A percentile compares a stretch with the other conserved stretches of the same genome.
phyloP scores from a whole-genome alignment of 805 yeast genomes.

The Ogataea populi-albae region DNA sequence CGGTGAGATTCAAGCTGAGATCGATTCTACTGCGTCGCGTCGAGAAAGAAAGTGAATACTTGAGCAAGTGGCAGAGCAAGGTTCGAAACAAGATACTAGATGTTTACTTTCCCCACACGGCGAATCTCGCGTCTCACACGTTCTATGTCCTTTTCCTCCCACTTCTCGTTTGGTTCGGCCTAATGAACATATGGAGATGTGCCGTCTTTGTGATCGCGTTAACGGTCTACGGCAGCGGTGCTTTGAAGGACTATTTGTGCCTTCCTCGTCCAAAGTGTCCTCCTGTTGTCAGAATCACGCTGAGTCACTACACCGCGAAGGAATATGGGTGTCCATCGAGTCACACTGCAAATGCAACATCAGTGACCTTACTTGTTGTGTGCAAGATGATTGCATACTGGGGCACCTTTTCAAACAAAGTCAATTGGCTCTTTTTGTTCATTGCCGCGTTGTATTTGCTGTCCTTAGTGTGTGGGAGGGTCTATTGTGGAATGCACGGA shows the following conservation, averaged over 20 bases:
- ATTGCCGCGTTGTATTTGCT: slow-evolving; percentile 47
- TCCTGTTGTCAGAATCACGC: slow-evolving; percentile 83
- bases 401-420: slow-evolving; percentile 12
- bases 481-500: slow-evolving; percentile 98
- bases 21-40: slow-evolving; percentile 52
- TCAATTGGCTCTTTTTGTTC: slow-evolving; percentile 9
- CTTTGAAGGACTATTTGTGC: slow-evolving; percentile 78
- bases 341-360: slow-evolving; percentile 92
- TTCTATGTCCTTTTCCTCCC: slow-evolving; percentile 91
- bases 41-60: slow-evolving; percentile 58
- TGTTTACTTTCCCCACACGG: slow-evolving; percentile 79
- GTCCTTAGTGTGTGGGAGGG: slow-evolving; percentile 72
- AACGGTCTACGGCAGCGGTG: slow-evolving; percentile 72
- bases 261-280: slow-evolving; percentile 92
- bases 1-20: slow-evolving; percentile 54
- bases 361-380: slow-evolving; percentile 58
- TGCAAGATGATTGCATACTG: slow-evolving; percentile 12
- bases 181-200: slow-evolving; percentile 51
- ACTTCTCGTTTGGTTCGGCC: slow-evolving; percentile 78
- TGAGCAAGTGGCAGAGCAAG: slow-evolving; percentile 54
- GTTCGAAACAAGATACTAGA: slow-evolving; percentile 55
- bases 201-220: slow-evolving; percentile 57
- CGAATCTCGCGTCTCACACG: slow-evolving; percentile 89
- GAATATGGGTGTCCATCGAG: slow-evolving; percentile 96
- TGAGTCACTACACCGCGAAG: slow-evolving; percentile 85